A percentile compares a stretch with the other conserved stretches of the same genome.
Conservation (phyloP, 345 rosid species). For the Fremontodendron californicum region DNA sequence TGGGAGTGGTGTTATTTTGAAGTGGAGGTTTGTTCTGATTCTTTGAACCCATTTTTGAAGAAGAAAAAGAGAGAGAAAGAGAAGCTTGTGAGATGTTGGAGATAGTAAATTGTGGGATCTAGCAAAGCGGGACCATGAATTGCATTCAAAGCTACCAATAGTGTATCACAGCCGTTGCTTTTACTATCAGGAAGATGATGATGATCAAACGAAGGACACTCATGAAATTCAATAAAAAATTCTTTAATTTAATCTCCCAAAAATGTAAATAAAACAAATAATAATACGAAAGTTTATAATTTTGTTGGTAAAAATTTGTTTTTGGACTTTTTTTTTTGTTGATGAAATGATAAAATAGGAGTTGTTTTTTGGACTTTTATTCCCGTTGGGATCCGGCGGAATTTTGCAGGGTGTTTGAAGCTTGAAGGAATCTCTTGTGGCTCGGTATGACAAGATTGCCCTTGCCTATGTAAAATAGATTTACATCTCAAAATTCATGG, state of each 20-base stretch:
- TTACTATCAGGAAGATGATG: conserved; percentile 43
- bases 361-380: neutral
- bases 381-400: conserved; percentile 17
- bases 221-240: neutral
- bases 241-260: neutral
- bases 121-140: conserved; percentile 66
- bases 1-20: conserved; percentile 11
- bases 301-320: neutral
- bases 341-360: neutral
- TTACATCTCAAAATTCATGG: no score
- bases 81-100: conserved; percentile 12
- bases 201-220: neutral
- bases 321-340: neutral
- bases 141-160: conserved; percentile 61
- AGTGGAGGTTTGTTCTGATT: conserved; percentile 57
- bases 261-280: neutral
- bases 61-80: conserved; percentile 22
- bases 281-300: neutral
- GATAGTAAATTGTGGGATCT: conserved; percentile 20
- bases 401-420: neutral
- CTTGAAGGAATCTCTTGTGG: neutral
- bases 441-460: neutral
- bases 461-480: neutral
- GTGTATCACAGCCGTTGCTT: conserved; percentile 72
- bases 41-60: conserved; percentile 33